Evolutionary conservation across 768 basidiomycete species (phyloP).

Genomic region (Phylloporus sp.): DNA sequence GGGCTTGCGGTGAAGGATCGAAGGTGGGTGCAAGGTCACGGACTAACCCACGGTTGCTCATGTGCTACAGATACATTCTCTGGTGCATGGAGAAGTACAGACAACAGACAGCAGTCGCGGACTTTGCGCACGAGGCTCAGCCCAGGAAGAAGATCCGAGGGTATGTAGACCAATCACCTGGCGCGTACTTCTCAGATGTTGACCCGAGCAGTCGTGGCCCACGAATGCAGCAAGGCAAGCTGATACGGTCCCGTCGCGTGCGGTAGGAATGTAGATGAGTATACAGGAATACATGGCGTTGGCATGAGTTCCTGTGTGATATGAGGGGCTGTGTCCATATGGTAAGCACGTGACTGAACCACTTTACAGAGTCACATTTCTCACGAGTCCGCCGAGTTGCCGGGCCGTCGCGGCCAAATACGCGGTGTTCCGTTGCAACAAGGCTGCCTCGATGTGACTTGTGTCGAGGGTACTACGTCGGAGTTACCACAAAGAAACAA

Average conservation of each 20-base stretch:
- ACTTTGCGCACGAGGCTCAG: conserved; percentile 60
- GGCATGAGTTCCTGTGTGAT: conserved; percentile 11
- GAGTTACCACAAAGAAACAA: conserved; percentile 38
- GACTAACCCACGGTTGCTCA: conserved; percentile 2
- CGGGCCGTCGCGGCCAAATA: conserved; percentile 15
- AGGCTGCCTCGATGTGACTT: conserved; percentile 36
- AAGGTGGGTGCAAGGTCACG: conserved; percentile 44
- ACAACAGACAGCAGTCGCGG: conserved; percentile 46
- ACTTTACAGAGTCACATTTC: conserved; percentile 29
- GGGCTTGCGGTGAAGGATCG: conserved; percentile 68
- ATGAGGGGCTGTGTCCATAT: conserved; percentile 15
- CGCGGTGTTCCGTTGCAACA: conserved; percentile 23
- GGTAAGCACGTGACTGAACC: conserved; percentile 25
- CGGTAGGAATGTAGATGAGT: conserved; percentile 16
- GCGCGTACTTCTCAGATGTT: not conserved
- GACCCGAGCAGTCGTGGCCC: conserved; percentile 59
- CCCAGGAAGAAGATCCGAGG: conserved; percentile 80
- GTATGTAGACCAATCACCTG: conserved; percentile 39
- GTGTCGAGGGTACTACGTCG: conserved; percentile 33
- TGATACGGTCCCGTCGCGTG: conserved; percentile 61
- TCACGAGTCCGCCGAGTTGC: conserved; percentile 21
- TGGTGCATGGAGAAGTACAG: conserved; percentile 86
- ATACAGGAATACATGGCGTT: conserved; percentile 13
- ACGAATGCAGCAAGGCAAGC: conserved; percentile 67
- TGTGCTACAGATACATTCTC: conserved; percentile 61